Conservation (phyloP, 164 flowering plant genomes). For the Cinnamomum micranthum region DNA sequence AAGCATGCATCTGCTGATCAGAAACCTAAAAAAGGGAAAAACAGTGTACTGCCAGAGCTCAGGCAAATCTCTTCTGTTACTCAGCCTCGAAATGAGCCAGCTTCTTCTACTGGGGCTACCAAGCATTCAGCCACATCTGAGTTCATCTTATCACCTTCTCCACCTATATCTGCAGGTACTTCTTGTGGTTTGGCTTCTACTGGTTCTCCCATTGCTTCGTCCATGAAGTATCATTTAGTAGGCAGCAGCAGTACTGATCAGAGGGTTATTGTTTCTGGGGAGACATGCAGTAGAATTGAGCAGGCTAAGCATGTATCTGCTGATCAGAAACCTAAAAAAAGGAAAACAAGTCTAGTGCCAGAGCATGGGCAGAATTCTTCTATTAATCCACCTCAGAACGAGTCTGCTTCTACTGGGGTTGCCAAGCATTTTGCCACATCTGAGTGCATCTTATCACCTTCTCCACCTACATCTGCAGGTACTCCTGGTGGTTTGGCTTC, state of each 20-base stretch:
- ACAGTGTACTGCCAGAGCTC: slow-evolving; percentile 33
- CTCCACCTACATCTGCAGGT: slow-evolving; percentile 18
- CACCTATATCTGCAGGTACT: slow-evolving; percentile 17
- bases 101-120: slow-evolving; percentile 19
- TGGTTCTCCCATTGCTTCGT: slow-evolving; percentile 22
- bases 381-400: slow-evolving; percentile 32
- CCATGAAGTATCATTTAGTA: slow-evolving; percentile 24
- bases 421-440: slow-evolving; percentile 29
- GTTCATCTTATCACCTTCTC: slow-evolving; percentile 26
- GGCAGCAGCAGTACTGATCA: slow-evolving; percentile 26
- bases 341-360: slow-evolving; percentile 46
- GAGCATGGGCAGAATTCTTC: slow-evolving; percentile 30
- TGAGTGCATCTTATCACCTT: slow-evolving; percentile 28
- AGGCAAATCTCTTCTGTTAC: slow-evolving; percentile 26
- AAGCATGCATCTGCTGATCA: slow-evolving; percentile 38
- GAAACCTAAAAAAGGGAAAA: slow-evolving; percentile 71
- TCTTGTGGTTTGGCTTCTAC: slow-evolving; percentile 19
- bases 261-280: slow-evolving; percentile 41
- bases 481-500: slow-evolving; percentile 18
- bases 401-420: slow-evolving; percentile 22
- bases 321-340: slow-evolving; percentile 65
- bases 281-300: slow-evolving; percentile 47
- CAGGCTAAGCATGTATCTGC: slow-evolving; percentile 50
- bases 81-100: slow-evolving; percentile 34
- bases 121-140: slow-evolving; percentile 31